Base-by-base conservation (phyloP, 768 basidiomycete genomes). In the Ephemerocybe angulata region DNA sequence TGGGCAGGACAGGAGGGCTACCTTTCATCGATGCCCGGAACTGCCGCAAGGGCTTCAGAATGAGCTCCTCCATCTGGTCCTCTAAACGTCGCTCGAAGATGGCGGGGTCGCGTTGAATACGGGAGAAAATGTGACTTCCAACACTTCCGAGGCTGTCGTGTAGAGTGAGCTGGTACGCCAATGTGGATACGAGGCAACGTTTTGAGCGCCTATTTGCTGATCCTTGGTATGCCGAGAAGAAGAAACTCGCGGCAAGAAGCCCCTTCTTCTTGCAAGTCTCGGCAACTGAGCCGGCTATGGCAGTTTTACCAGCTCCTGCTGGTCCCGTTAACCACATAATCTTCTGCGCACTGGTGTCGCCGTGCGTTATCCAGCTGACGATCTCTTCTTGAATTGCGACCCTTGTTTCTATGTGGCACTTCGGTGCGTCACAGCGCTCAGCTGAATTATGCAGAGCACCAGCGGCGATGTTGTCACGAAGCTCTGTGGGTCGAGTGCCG, bases 281-380 rank as follows among this genome's bases (percentile, higher is more conserved):
- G 21, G 43, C 43, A 3, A 46, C 17, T 4, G 43, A 24, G 21
- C 17, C 22, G 21, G 27, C 13, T 7, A 46, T 46, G 10, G 22
- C 43, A 12, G 43, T 24, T 25, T 46, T 46, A 13, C 43, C 43
- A 6, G 12, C 43, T 11, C 43, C 43, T 11, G 43, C 43, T 10
- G 43, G 22, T 12, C 43, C 43, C 17, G 43, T 24, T 25, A 60
- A 12, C 55, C 55, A 54, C n/a, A 54, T 3, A 21, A 44, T n/a
- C 21, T 25, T 19, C 3, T 28, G 24, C 28, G n/a, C 13, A n/a
- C 19, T 33, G 4, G 22, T 21, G 0, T 30, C 43, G 15, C 13
- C 28, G 22, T 52, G 40, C 13, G 22, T 12, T 21, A 53, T 44
- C 55, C 52, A 54, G 25, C 29, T 22, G 28, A 40, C 41, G 24